These are phyloP conservation scores for Xylariales sp. DNA, from an alignment of 2,329 filamentous ascomycete species.

Conservation along the genomic window DNA sequence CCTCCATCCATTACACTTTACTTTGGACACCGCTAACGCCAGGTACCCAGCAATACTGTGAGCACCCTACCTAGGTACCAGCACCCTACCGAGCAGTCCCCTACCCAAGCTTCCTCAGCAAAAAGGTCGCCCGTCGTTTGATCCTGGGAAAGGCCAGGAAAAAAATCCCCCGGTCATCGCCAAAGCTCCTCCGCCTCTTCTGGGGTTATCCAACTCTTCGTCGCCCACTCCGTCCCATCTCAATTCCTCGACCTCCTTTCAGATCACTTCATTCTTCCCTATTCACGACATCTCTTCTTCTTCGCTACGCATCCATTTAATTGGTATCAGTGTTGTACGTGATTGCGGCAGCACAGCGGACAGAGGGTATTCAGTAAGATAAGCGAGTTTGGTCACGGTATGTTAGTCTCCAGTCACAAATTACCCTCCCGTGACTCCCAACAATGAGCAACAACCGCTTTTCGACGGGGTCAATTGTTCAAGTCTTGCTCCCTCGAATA, in stretches of 20 bases:
- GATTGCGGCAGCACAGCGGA: conserved; percentile 28
- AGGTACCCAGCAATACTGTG: conserved; percentile 28
- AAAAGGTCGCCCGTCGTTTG: conserved; percentile 32
- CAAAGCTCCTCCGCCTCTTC: conserved; percentile 34
- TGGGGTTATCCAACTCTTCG: conserved; percentile 36
- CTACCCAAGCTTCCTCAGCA: conserved; percentile 32
- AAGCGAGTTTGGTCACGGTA: conserved; percentile 34
- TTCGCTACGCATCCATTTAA: conserved; percentile 25
- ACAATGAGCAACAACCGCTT: conserved; percentile 3
- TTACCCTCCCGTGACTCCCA: not conserved
- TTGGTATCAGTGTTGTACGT: conserved; percentile 23
- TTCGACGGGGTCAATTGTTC: conserved; percentile 8
- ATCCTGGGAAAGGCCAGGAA: conserved; percentile 21
- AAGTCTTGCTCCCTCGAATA: not conserved
- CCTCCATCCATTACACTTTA: conserved; percentile 21
- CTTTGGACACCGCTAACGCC: conserved; percentile 34
- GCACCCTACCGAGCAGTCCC: too few species aligned
- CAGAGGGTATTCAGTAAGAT: conserved; percentile 17
- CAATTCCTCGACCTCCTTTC: conserved; percentile 30
- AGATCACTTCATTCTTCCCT: conserved; percentile 24
- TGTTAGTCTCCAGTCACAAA: conserved; percentile 17
- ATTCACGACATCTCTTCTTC: conserved; percentile 21
- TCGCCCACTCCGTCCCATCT: conserved; percentile 34
- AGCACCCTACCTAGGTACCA: not conserved
- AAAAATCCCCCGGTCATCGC: conserved; percentile 35